Evolutionary conservation across 306 rosid genomes (phyloP), one percentile per base, ranked within the genome.

Genomic region (Nissolia schottii): DNA sequence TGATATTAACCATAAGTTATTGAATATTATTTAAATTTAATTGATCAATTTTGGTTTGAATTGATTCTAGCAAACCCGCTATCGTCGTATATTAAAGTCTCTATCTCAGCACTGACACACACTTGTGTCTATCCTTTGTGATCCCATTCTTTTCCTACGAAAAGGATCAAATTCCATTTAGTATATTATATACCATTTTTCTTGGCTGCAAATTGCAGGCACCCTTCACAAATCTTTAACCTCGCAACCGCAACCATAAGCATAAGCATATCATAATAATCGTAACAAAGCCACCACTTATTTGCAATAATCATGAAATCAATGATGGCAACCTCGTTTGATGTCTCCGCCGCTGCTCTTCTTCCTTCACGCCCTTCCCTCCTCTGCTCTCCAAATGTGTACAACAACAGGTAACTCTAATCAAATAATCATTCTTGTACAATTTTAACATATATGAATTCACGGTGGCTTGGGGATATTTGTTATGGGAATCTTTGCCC

Each of bases 311-410:
- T 34, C 48, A 40, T 59, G 66, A 78, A 76, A 68, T 12, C 77
- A 57, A 76, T 83, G 81, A 68, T n/a, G 13, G 76, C 80, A 18
- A 45, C 85, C 18, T 75, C 83, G 28, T 58, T 76, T 55, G 73
- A 61, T 34, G 64, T 68, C 54, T 84, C 86, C 61, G 75, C 84
- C 70, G 69, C 80, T 37, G 74, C 28, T 59, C 10, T 56, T 59
- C 67, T 78, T 31, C 78, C 81, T 56, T 62, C 71, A 20, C 50
- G n/a, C 53, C 74, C 85, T 48, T 28, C 64, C 23, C 3, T 18
- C 11, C 11, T 75, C 45, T 51, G 3, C 66, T 58, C 82, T 12
- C 50, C 22, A 0, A 71, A 12, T 43, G 73, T 24, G 51, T 23
- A 56, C 23, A 79, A 40, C 18, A 71, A 56, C 58, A 78, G 59